phyloP scores from a whole-genome alignment of 2,329 filamentous ascomycete genomes.

The Cladophialophora bantiana region DNA sequence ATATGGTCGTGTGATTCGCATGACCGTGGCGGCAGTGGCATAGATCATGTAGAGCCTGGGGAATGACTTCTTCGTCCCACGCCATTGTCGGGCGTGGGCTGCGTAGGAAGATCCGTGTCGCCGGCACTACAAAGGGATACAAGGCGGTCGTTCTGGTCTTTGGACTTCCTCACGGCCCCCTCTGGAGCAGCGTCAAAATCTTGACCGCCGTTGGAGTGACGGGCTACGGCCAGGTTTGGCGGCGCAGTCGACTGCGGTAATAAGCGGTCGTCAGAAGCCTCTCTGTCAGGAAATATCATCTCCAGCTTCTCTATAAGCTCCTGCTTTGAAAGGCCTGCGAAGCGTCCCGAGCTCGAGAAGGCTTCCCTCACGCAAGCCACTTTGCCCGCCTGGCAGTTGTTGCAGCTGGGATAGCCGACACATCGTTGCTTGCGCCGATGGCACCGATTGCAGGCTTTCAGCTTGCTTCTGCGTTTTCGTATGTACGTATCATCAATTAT shows the following conservation, averaged over 20 bases:
- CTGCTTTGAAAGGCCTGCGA: not conserved
- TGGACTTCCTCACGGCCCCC: too few relatives aligned
- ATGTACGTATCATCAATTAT: too few relatives aligned
- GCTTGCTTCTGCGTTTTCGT: not conserved
- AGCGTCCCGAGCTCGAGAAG: not conserved
- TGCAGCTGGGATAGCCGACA: conserved; percentile 10
- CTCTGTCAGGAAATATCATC: not conserved
- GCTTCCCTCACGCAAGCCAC: not conserved
- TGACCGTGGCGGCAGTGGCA: not conserved
- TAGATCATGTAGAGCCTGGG: conserved; percentile 9
- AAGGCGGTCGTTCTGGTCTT: not conserved
- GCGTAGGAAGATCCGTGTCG: not conserved
- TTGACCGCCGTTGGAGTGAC: too few relatives aligned
- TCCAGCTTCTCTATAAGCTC: not conserved
- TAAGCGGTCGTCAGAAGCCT: not conserved
- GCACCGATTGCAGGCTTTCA: conserved; percentile 8
- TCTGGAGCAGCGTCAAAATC: too few relatives aligned
- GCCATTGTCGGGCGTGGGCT: not conserved
- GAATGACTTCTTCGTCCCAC: not conserved
- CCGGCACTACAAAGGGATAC: not conserved
- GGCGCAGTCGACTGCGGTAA: too few relatives aligned
- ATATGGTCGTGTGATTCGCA: conserved; percentile 6
- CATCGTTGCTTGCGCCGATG: conserved; percentile 10
- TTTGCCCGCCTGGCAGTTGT: conserved; percentile 1
- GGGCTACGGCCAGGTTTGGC: too few relatives aligned